A percentile compares a stretch with the other conserved stretches of the same genome.
These are phyloP conservation scores for Mixia osmundae DNA, from an alignment of 1,284 basidiomycete species.

Conservation along the genomic window DNA sequence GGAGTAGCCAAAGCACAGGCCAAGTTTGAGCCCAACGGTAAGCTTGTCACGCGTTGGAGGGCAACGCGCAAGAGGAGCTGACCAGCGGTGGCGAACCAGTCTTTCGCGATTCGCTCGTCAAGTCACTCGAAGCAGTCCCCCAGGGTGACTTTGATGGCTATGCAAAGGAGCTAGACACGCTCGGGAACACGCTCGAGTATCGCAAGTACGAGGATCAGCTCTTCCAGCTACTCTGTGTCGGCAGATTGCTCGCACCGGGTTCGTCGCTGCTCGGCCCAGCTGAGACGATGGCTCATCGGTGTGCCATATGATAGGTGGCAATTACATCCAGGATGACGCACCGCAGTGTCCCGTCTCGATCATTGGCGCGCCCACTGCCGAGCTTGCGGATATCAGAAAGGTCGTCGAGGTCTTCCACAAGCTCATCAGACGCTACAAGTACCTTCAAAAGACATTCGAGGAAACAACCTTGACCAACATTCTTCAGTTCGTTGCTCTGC, in stretches of 20 bases:
- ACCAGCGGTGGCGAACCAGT: conserved; percentile 28
- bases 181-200: conserved; percentile 36
- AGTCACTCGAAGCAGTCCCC: conserved; percentile 66
- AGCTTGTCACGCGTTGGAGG: conserved; percentile 9
- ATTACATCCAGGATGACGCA: conserved; percentile 64
- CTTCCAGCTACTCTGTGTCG: conserved; percentile 82
- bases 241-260: conserved; percentile 85
- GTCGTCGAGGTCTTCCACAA: conserved; percentile 84
- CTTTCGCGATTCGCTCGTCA: conserved; percentile 85
- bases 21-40: conserved; percentile 32
- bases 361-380: conserved; percentile 39
- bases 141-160: conserved; percentile 54
- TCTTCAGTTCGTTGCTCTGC: too few relatives aligned
- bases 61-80: neutral
- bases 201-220: conserved; percentile 80
- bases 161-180: conserved; percentile 43
- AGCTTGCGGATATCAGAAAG: conserved; percentile 59
- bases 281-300: too few relatives aligned
- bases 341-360: conserved; percentile 59
- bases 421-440: conserved; percentile 90
- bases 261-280: too few relatives aligned
- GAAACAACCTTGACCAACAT: conserved; percentile 56
- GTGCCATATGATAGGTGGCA: too few relatives aligned
- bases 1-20: conserved; percentile 27
- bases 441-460: conserved; percentile 87